Base-by-base conservation (phyloP, 306 rosid species). In the Rosa lucieae region DNA sequence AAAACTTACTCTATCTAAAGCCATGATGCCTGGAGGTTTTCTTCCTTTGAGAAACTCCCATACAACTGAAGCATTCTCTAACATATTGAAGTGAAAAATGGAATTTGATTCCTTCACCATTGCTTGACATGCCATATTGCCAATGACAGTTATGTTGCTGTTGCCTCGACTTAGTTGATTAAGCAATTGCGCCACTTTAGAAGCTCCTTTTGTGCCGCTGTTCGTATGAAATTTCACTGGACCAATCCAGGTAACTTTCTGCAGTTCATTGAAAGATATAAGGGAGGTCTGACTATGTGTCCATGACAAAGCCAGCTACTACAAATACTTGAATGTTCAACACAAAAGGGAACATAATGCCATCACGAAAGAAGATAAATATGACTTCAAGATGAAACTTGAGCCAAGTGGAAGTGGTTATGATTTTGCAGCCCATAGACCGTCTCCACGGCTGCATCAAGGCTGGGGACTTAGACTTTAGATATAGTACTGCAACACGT, bases 31-130 rank as follows among this genome's bases (percentile, higher is more conserved):
- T 6, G 98, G 98, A 73, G 92, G 98, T 83, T 89, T 91, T 84
- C 94, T 89, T 84, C 95, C 92, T 85, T 93, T 91, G 79, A 95
- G 90, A 90, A 89, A 91, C 80, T 90, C 96, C 99, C 99, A 92
- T 76, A 91, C 87, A 73, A 87, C 96, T 5, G 99, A 90, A 85
- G 97, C 94, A 88, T 87, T 85, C 81, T 84, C 88, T 74, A 95
- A 35, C 85, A 79, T 84, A 78, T 77, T 84, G 80, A 85, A 67
- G 56, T 51, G 80, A 73, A 87, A 88, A 59, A 66, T 29, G 10
- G 82, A 80, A 86, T 83, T 87, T 67, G 85, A 78, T 70, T 88
- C 90, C 75, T 84, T 89, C 81, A 76, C 84, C 73, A 91, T 72
- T 40, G 87, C 82, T 83, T 91, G 80, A 81, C 92, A 85, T 78